A percentile compares a stretch with the other conserved stretches of the same genome.
Conservation (phyloP, 2,329 filamentous ascomycete genomes). For the Aspergillus calidoustus region DNA sequence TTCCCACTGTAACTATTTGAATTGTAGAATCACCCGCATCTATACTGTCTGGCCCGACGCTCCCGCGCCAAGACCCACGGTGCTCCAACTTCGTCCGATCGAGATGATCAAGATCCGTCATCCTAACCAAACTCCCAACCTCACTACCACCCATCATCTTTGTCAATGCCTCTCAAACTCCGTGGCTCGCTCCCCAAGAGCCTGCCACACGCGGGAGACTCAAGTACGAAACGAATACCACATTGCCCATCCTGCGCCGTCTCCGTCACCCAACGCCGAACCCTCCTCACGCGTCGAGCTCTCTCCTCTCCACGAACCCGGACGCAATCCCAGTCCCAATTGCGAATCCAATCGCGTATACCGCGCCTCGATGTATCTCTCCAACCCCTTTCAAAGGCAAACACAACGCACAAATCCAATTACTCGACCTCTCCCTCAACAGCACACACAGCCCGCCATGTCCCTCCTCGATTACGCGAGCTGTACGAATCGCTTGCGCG, state of each 20-base stretch:
- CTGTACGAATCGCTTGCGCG: constrained; percentile 59
- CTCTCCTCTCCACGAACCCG: constrained; percentile 4
- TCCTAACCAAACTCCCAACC: neutral
- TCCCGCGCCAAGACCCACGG: constrained; percentile 22
- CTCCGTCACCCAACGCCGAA: constrained; percentile 32
- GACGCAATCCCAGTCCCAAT: constrained; percentile 6
- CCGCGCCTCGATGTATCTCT: neutral
- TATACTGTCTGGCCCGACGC: neutral
- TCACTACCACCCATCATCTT: neutral
- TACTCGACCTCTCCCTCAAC: constrained; percentile 42
- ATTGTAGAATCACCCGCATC: neutral
- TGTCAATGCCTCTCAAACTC: constrained; percentile 46
- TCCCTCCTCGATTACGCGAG: constrained; percentile 57
- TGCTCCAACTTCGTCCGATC: constrained; percentile 14
- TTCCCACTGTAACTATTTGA: neutral
- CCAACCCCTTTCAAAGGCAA: constrained; percentile 46
- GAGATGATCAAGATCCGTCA: neutral
- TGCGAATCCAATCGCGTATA: neutral
- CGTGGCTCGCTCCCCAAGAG: constrained; percentile 41
- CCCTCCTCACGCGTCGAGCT: constrained; percentile 34
- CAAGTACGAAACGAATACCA: constrained; percentile 29
- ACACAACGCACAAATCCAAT: neutral
- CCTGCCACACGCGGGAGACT: constrained; percentile 35
- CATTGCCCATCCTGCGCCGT: constrained; percentile 49
- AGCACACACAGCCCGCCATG: constrained; percentile 58